Base-by-base conservation (phyloP, 345 rosid species). In the Eucalyptus sp. region DNA sequence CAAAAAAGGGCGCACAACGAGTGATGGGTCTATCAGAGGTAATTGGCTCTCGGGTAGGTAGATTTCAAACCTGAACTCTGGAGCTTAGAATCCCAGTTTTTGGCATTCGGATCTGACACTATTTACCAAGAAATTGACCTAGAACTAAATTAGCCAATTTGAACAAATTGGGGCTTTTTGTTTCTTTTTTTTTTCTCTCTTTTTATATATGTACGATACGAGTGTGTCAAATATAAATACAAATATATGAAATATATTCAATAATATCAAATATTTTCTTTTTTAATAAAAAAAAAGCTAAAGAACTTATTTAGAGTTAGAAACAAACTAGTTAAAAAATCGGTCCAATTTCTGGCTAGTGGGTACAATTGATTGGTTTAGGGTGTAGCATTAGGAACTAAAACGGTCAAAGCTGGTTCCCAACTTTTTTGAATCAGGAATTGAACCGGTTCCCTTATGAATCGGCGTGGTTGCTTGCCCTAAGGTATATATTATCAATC, bases 291-390 rank as follows among this genome's bases (percentile, higher is more conserved):
- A 6, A 58, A 58, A 29, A 18, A 18, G 81, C 7, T 7, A 37
- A 71, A 37, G 4, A 37, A 37, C 27, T 37, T 71, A 5, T 12
- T 37, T 37, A 37, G 13, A 37, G 8, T 37, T 18, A 37, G 46
- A 7, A 22, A 11, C 24, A 22, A 37, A 37, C 2, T 1, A 2
- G 24, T 18, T 37, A 5, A 18, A 71, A 37, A 33, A 10, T 5
- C 3, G 13, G 7, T 71, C 17, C 0, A 7, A 24, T 16, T 71
- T 5, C 3, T 8, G 4, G 25, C 22, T 33, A 3, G 4, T 4
- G 20, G 44, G 25, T 18, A 17, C 13, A 10, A 71, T 3, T 5
- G 4, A 11, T 20, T 3, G 4, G 2, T 71, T 37, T 10, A 17
- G 25, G 25, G 27, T 37, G 11, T 37, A 37, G 13, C 22, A 10